These are phyloP conservation scores for Saturnispora halmiae DNA, from an alignment of 805 yeast genomes.

Conservation along the genomic window DNA sequence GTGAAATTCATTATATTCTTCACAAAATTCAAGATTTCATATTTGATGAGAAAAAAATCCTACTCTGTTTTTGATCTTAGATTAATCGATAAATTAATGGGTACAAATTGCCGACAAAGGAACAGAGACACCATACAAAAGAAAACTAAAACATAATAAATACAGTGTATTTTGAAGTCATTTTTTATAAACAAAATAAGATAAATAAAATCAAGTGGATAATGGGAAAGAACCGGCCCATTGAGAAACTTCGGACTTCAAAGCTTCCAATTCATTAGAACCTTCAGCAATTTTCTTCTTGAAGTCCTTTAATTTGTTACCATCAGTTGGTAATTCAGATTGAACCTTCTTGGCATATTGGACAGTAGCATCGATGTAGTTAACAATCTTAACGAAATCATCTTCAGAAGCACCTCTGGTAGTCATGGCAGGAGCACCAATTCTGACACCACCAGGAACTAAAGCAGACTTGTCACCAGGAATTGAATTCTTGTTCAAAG, in stretches of 20 bases:
- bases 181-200: too few relatives aligned
- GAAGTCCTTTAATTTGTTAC: conserved; percentile 93
- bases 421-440: conserved; percentile 98
- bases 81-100: too few relatives aligned
- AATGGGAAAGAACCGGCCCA: conserved; percentile 91
- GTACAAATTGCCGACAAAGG: not conserved
- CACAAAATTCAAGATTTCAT: too few relatives aligned
- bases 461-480: conserved; percentile 96
- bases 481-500: conserved; percentile 91
- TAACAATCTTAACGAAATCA: conserved; percentile 76
- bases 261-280: conserved; percentile 53
- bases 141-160: not conserved
- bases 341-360: conserved; percentile 70
- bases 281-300: conserved; percentile 71
- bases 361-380: conserved; percentile 72
- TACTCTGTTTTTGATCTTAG: too few relatives aligned
- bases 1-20: conserved; percentile 5
- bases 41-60: too few relatives aligned
- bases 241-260: conserved; percentile 69
- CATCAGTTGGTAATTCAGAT: conserved; percentile 74
- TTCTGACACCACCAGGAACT: conserved; percentile 92
- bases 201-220: conserved; percentile 34
- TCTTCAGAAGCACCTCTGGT: conserved; percentile 79
- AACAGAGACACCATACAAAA: not conserved
- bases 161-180: not conserved